phyloP scores from a whole-genome alignment of 129 eudicot genomes.

The Tanacetum coccineum region DNA sequence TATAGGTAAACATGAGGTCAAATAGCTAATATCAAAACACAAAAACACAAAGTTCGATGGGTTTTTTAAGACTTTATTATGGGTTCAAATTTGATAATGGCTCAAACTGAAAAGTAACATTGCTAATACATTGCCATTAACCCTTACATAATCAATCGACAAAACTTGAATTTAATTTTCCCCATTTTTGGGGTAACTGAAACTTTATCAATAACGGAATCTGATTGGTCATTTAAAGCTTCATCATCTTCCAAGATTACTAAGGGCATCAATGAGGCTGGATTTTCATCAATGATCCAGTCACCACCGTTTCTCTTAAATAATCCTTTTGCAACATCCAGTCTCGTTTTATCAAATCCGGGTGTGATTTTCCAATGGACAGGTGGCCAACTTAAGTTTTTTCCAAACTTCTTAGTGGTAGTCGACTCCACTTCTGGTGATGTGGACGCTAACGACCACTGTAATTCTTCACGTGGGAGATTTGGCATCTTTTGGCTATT shows the following conservation, averaged over 20 bases:
- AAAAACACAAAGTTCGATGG: no score
- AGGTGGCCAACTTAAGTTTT: slow-evolving; percentile 76
- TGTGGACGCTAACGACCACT: slow-evolving; percentile 49
- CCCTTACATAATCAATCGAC: no score
- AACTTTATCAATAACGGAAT: not conserved
- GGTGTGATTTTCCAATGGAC: slow-evolving; percentile 84
- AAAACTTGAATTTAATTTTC: no score
- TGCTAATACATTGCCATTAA: no score
- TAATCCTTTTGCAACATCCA: slow-evolving; percentile 6
- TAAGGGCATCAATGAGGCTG: slow-evolving; percentile 3
- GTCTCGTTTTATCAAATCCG: slow-evolving; percentile 40
- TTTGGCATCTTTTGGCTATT: slow-evolving; percentile 68
- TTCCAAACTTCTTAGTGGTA: not conserved
- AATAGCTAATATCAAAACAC: no score
- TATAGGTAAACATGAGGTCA: no score
- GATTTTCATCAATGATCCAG: slow-evolving; percentile 17
- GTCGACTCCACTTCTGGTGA: slow-evolving; percentile 8
- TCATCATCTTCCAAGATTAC: slow-evolving; percentile 25
- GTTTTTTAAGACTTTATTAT: no score
- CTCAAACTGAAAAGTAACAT: no score
- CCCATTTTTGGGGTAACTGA: slow-evolving; percentile 27
- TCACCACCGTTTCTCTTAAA: slow-evolving; percentile 9
- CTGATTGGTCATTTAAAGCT: not conserved
- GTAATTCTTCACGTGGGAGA: slow-evolving; percentile 63
- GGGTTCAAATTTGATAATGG: no score